Conservation (phyloP, 495 filamentous ascomycete species). For the Astrocystis sublimbata region DNA sequence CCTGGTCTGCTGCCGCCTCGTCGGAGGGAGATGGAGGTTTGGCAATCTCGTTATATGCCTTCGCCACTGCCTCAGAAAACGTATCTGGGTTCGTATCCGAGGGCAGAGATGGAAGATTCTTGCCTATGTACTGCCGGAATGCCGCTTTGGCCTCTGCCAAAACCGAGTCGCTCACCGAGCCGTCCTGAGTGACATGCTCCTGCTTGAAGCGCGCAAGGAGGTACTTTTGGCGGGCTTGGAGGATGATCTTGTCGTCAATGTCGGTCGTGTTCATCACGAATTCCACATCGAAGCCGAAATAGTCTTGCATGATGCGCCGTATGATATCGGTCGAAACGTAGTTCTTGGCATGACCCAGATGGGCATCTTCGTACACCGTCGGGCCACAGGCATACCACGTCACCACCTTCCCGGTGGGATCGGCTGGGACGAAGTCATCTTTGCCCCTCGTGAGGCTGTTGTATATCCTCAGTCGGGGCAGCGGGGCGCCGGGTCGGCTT, state of each 20-base stretch:
- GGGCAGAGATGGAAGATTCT: constrained; percentile 31
- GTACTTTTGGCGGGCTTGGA: constrained; percentile 69
- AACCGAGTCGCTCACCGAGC: constrained; percentile 24
- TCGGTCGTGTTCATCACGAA: constrained; percentile 94
- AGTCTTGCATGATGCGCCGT: constrained; percentile 75
- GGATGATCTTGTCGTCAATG: constrained; percentile 88
- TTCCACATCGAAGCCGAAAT: constrained; percentile 76
- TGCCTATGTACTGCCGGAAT: constrained; percentile 29
- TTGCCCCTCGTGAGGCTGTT: constrained; percentile 69
- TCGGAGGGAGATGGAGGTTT: constrained; percentile 12
- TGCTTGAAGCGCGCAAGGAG: constrained; percentile 54
- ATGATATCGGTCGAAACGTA: constrained; percentile 92
- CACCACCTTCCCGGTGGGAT: constrained; percentile 56
- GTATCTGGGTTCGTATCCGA: constrained; percentile 26
- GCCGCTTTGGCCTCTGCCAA: constrained; percentile 27
- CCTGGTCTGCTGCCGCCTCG: constrained; percentile 11
- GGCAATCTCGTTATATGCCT: constrained; percentile 23
- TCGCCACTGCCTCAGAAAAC: constrained; percentile 25
- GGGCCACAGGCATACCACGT: constrained; percentile 80
- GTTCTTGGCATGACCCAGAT: constrained; percentile 78
- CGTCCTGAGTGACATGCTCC: constrained; percentile 25
- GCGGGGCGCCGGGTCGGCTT: constrained; percentile 19
- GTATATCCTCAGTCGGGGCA: constrained; percentile 52
- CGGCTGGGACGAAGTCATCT: constrained; percentile 69
- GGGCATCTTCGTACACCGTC: constrained; percentile 80